These are phyloP conservation scores for Rhizopus stolonifer DNA, from an alignment of 371 early-diverging fungal species.

Conservation along the genomic window DNA sequence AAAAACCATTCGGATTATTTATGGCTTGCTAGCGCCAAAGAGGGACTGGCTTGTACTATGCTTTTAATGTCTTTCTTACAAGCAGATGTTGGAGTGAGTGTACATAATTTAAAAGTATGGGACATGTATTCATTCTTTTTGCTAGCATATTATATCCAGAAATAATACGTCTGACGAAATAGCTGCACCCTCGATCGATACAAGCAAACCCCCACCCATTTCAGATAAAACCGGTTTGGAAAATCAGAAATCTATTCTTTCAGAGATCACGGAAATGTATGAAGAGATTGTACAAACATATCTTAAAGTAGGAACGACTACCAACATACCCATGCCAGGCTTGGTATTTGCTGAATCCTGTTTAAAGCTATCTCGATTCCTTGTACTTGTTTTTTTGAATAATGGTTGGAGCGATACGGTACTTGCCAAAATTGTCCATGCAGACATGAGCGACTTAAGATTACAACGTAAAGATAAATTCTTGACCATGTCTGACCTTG, in stretches of 20 bases:
- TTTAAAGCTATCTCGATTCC: conserved; percentile 45
- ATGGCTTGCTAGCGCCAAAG: conserved; percentile 80
- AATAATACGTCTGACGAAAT: conserved; percentile 4
- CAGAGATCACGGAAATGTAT: conserved; percentile 57
- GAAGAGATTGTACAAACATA: conserved; percentile 45
- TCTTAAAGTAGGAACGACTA: conserved; percentile 41
- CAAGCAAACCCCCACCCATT: conserved; percentile 1
- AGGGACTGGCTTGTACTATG: conserved; percentile 69
- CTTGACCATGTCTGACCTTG: conserved; percentile 12
- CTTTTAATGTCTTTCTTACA: conserved; percentile 61
- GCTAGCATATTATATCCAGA: conserved; percentile 24
- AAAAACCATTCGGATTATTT: conserved; percentile 68
- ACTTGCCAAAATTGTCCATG: conserved; percentile 15
- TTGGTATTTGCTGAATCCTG: conserved; percentile 51
- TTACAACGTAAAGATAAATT: conserved; percentile 4
- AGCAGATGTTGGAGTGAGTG: conserved; percentile 53
- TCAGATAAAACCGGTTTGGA: conserved; percentile 1
- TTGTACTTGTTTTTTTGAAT: conserved; percentile 33
- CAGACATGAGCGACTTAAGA: not conserved
- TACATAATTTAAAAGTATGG: not conserved
- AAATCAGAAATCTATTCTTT: conserved; percentile 15
- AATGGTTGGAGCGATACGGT: conserved; percentile 38
- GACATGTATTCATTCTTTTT: not conserved
- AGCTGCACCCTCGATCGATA: not conserved
- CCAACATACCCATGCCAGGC: conserved; percentile 25